Evolutionary conservation across 345 rosid genomes (phyloP).

Genomic region (Gynandropsis gynandra): DNA sequence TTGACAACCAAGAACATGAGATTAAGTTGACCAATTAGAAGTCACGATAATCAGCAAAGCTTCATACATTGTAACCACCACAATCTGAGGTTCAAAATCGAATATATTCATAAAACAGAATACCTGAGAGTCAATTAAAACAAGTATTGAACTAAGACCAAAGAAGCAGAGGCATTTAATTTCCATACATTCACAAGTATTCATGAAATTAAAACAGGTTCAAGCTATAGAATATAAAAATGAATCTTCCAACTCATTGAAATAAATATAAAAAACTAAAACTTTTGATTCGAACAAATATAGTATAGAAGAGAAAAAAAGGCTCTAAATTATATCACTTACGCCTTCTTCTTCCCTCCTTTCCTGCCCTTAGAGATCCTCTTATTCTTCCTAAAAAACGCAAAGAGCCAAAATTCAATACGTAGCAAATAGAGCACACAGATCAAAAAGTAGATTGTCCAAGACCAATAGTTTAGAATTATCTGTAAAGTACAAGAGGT

Average conservation of each 20-base stretch:
- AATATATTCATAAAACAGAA: too few species aligned
- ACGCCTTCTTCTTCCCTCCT: slow-evolving; percentile 85
- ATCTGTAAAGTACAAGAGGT: not conserved
- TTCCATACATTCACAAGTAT: too few species aligned
- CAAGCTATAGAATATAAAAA: too few species aligned
- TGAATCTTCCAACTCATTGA: not conserved
- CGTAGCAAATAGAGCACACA: too few species aligned
- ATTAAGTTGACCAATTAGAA: not conserved
- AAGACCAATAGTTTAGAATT: not conserved
- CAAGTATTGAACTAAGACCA: too few species aligned
- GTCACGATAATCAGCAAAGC: too few species aligned
- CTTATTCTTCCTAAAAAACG: slow-evolving; percentile 54
- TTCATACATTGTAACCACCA: too few species aligned
- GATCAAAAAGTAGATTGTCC: not conserved
- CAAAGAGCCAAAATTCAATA: not conserved
- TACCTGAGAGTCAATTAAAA: too few species aligned
- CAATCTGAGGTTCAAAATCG: too few species aligned
- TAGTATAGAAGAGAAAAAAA: not conserved
- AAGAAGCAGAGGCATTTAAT: too few species aligned
- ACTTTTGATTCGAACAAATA: not conserved
- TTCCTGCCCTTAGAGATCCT: slow-evolving; percentile 80
- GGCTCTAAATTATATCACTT: slow-evolving; percentile 12
- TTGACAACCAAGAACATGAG: not conserved
- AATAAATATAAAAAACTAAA: not conserved
- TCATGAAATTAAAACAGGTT: too few species aligned